These are phyloP conservation scores for Phalaenopsis aphrodite DNA, from an alignment of 106 monocot species.

Conservation along the genomic window DNA sequence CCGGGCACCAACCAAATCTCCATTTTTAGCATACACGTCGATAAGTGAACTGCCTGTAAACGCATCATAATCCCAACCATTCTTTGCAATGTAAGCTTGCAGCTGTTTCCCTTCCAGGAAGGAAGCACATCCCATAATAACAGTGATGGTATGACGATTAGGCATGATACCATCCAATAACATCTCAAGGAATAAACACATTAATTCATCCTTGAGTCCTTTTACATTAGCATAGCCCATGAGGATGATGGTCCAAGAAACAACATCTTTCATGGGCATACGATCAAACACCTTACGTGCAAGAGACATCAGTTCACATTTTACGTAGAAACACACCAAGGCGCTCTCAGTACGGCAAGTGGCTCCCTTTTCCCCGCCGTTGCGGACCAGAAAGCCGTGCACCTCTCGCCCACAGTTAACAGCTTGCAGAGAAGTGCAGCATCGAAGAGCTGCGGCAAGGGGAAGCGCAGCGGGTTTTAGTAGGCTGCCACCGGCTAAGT, in stretches of 20 bases:
- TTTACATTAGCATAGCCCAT: conserved; percentile 8
- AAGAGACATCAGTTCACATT: conserved; percentile 15
- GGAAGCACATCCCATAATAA: conserved; percentile 4
- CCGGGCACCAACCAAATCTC: conserved; percentile 1
- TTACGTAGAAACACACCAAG: conserved; percentile 26
- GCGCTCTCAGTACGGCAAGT: conserved; percentile 14
- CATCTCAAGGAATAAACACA: conserved; percentile 21
- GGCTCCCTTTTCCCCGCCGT: not conserved
- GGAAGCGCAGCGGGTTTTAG: conserved; percentile 5
- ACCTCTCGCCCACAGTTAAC: conserved; percentile 24
- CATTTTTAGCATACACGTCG: conserved; percentile 28
- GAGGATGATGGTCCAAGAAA: conserved; percentile 33
- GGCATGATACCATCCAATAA: conserved; percentile 8
- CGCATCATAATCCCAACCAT: conserved; percentile 14
- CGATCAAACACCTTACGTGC: conserved; percentile 40
- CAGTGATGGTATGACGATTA: conserved; percentile 23
- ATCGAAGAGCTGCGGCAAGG: conserved; percentile 16
- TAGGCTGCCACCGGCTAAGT: conserved; percentile 1
- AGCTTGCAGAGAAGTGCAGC: conserved; percentile 34
- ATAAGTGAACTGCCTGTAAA: conserved; percentile 27
- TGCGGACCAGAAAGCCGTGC: conserved; percentile 30
- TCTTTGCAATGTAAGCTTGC: conserved; percentile 19
- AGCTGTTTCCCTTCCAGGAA: conserved; percentile 15
- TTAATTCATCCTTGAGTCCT: conserved; percentile 10
- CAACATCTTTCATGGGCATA: conserved; percentile 45